These are phyloP conservation scores for Botrytis paeoniae DNA, from an alignment of 2,329 filamentous ascomycete genomes.

Conservation along the genomic window DNA sequence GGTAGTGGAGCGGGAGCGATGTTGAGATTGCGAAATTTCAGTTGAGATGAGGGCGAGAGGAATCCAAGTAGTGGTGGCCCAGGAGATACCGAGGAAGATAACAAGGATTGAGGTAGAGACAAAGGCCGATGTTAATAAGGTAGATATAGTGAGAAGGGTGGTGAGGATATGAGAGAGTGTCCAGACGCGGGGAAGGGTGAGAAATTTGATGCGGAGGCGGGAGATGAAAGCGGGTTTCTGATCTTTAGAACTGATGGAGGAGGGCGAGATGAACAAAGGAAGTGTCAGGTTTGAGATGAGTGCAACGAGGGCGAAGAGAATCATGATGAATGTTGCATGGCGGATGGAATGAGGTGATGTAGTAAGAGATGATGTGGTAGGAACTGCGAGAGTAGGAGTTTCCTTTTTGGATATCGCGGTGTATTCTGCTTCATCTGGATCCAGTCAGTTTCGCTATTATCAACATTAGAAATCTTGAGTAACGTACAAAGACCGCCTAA, in stretches of 20 bases:
- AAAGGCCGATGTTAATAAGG: slow-evolving; percentile 9
- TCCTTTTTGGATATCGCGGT: slow-evolving; percentile 11
- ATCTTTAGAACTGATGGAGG: not conserved
- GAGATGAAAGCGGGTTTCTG: not conserved
- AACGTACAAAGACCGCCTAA: slow-evolving; percentile 19
- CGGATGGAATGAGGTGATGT: slow-evolving; percentile 13
- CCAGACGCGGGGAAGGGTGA: slow-evolving; percentile 16
- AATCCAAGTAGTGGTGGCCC: slow-evolving; percentile 19
- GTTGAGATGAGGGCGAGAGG: slow-evolving; percentile 18
- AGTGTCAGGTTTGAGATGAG: slow-evolving; percentile 16
- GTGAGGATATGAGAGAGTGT: slow-evolving; percentile 14
- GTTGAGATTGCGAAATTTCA: slow-evolving; percentile 14
- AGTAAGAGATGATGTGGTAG: not conserved
- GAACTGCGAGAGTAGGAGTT: not conserved
- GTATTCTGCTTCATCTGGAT: slow-evolving; percentile 17
- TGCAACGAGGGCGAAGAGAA: slow-evolving; percentile 16
- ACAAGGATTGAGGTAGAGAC: slow-evolving; percentile 3
- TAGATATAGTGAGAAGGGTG: slow-evolving; percentile 8
- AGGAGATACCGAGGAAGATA: slow-evolving; percentile 17
- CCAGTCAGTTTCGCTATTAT: not conserved
- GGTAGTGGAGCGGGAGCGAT: not conserved
- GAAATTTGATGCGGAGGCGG: not conserved
- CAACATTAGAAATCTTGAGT: not conserved
- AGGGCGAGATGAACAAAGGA: slow-evolving; percentile 5
- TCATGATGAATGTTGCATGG: slow-evolving; percentile 15